Conservation (phyloP, 1,284 basidiomycete species). For the Cryptococcus maquisensis region DNA sequence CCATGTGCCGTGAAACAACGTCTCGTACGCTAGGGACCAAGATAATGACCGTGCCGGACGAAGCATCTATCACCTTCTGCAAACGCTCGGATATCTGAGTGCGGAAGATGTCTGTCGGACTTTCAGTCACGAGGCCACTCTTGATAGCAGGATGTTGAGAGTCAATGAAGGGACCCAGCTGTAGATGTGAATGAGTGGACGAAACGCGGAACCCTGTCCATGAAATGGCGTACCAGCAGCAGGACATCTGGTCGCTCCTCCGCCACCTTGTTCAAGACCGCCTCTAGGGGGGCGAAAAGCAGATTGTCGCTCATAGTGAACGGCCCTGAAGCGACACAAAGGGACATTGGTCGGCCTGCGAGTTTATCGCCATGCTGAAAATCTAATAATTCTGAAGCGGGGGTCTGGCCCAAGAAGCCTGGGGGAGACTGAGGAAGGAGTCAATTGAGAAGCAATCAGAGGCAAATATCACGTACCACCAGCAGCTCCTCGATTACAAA, state of each 20-base stretch:
- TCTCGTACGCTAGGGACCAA: constrained; percentile 81
- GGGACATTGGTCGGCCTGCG: constrained; percentile 55
- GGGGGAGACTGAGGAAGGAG: constrained; percentile 45
- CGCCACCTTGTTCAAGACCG: constrained; percentile 58
- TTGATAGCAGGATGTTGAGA: constrained; percentile 67
- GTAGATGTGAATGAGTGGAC: not conserved
- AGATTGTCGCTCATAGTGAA: constrained; percentile 75
- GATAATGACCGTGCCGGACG: constrained; percentile 66
- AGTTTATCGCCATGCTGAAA: constrained; percentile 44
- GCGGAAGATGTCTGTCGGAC: constrained; percentile 67
- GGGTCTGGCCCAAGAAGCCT: constrained; percentile 39
- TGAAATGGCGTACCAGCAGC: constrained; percentile 60
- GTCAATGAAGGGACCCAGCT: constrained; percentile 91
- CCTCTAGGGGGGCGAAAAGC: constrained; percentile 65
- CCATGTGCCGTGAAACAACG: constrained; percentile 70
- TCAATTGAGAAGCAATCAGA: not conserved
- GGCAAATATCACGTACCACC: constrained; percentile 53
- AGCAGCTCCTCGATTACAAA: constrained; percentile 82
- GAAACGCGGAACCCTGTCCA: not conserved
- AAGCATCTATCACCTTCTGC: constrained; percentile 57
- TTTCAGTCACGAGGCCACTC: constrained; percentile 62
- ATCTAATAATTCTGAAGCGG: constrained; percentile 34
- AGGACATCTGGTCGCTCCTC: constrained; percentile 68
- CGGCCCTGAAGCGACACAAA: constrained; percentile 72
- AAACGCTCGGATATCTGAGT: constrained; percentile 63